Percentiles rank a stretch among this genome's conserved stretches.
Evolutionary conservation across 345 rosid genomes (phyloP).

Genomic region (Hypericum androsaemum): DNA sequence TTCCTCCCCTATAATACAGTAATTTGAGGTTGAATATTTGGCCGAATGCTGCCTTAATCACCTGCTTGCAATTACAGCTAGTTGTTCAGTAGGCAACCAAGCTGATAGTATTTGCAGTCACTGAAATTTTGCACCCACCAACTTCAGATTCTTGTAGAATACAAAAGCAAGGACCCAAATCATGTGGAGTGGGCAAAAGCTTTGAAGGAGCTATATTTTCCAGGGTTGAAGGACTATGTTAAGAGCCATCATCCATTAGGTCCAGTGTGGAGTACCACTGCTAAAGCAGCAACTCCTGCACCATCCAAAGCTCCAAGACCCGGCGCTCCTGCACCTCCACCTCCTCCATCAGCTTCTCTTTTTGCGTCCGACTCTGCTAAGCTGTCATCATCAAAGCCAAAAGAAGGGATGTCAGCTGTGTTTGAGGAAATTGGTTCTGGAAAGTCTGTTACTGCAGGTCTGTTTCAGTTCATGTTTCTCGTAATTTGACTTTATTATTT

Average conservation of each 20-base stretch:
- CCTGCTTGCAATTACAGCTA: too few species aligned
- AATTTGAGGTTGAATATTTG: too few species aligned
- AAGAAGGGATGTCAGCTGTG: conserved; percentile 89
- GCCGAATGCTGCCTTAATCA: too few species aligned
- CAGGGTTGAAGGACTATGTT: conserved; percentile 84
- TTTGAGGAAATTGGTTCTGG: conserved; percentile 75
- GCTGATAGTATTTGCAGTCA: conserved; percentile 1
- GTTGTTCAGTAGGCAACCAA: too few species aligned
- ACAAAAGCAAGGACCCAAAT: conserved; percentile 66
- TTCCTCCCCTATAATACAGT: too few species aligned
- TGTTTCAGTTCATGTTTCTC: conserved; percentile 5
- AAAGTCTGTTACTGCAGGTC: conserved; percentile 64
- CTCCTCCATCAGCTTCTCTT: conserved; percentile 71
- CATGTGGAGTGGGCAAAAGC: conserved; percentile 99
- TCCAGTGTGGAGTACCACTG: conserved; percentile 78
- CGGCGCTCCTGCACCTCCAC: conserved; percentile 76
- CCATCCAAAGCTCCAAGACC: conserved; percentile 46
- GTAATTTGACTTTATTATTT: not conserved
- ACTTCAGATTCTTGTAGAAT: conserved; percentile 73
- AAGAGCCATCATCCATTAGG: conserved; percentile 83
- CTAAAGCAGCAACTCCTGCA: conserved; percentile 36
- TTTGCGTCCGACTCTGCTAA: conserved; percentile 60
- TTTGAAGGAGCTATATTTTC: conserved; percentile 82
- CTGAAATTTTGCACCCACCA: conserved; percentile 13
- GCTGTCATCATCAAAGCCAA: conserved; percentile 69